Evolutionary conservation across 495 filamentous ascomycete species (phyloP).

Genomic region (Paragyromitra xinjiangensis): DNA sequence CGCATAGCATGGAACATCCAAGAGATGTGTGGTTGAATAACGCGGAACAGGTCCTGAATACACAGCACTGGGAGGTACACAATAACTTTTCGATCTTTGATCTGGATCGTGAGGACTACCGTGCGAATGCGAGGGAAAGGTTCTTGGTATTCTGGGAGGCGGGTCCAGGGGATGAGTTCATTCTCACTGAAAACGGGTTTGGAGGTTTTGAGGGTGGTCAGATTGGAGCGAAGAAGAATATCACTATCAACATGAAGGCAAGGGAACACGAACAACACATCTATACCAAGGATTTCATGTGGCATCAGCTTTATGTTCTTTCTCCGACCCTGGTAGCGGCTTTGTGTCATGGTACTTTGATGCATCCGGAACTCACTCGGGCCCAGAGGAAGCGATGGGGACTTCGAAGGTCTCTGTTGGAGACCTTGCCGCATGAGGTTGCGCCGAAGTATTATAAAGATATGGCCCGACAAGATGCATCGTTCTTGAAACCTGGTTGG

Average conservation of each 20-base stretch:
- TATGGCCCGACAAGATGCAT: constrained; percentile 52
- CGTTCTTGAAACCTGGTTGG: constrained; percentile 54
- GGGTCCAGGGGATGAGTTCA: constrained; percentile 57
- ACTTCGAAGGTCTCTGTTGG: constrained; percentile 56
- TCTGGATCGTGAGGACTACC: constrained; percentile 57
- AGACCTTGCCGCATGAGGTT: constrained; percentile 55
- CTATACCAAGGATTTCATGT: constrained; percentile 58
- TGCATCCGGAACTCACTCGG: constrained; percentile 54
- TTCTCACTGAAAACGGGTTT: constrained; percentile 58
- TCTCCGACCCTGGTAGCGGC: constrained; percentile 57
- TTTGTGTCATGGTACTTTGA: constrained; percentile 57
- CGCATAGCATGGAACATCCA: constrained; percentile 54
- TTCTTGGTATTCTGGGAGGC: constrained; percentile 59
- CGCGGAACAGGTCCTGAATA: constrained; percentile 50
- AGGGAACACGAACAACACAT: constrained; percentile 53
- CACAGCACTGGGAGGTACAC: constrained; percentile 52
- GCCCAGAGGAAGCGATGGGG: constrained; percentile 57
- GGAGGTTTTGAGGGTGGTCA: constrained; percentile 58
- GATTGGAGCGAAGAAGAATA: constrained; percentile 56
- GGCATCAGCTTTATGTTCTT: constrained; percentile 59
- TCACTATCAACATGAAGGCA: constrained; percentile 54
- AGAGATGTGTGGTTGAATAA: constrained; percentile 58
- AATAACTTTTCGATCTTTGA: constrained; percentile 54
- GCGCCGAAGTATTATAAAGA: constrained; percentile 58
- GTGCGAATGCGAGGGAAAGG: constrained; percentile 56